Conservation (phyloP, 2,329 filamentous ascomycete species). For the Pestalotiopsis sp. region DNA sequence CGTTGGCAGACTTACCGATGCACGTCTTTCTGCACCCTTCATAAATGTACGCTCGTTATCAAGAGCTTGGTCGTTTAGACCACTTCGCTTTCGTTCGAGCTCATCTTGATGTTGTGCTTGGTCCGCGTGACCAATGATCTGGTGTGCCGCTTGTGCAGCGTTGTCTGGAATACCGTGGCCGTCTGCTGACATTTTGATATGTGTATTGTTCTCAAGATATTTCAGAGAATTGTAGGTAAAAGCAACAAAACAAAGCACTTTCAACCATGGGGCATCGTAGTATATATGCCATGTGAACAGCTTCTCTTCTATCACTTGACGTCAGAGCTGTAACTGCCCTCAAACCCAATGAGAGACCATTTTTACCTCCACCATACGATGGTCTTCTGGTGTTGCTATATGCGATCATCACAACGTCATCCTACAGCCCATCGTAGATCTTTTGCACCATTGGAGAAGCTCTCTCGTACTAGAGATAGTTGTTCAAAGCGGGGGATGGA, state of each 20-base stretch:
- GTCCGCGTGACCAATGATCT: constrained; percentile 6
- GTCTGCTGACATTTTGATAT: constrained; percentile 8
- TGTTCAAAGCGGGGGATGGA: constrained; percentile 1
- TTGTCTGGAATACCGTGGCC: constrained; percentile 11
- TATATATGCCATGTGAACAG: background rate
- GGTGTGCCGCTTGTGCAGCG: background rate
- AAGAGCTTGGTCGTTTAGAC: constrained; percentile 8
- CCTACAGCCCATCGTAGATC: background rate
- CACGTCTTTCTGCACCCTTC: constrained; percentile 5
- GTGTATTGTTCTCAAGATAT: background rate
- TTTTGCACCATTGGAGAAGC: constrained; percentile 7
- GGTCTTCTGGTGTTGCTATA: constrained; percentile 1
- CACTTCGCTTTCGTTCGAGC: constrained; percentile 1
- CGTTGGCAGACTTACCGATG: background rate
- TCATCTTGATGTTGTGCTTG: constrained; percentile 6
- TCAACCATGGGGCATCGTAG: background rate
- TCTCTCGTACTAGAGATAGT: background rate
- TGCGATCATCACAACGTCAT: constrained; percentile 7
- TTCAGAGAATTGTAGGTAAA: background rate
- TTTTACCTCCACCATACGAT: background rate
- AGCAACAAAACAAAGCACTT: background rate
- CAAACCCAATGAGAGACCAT: background rate
- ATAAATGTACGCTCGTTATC: constrained; percentile 6
- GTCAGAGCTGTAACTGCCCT: background rate
- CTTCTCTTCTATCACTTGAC: background rate